Percentiles rank a stretch among this genome's conserved stretches.
phyloP scores from a whole-genome alignment of 73 alveolate genomes.

The Paramecium pentaurelia region DNA sequence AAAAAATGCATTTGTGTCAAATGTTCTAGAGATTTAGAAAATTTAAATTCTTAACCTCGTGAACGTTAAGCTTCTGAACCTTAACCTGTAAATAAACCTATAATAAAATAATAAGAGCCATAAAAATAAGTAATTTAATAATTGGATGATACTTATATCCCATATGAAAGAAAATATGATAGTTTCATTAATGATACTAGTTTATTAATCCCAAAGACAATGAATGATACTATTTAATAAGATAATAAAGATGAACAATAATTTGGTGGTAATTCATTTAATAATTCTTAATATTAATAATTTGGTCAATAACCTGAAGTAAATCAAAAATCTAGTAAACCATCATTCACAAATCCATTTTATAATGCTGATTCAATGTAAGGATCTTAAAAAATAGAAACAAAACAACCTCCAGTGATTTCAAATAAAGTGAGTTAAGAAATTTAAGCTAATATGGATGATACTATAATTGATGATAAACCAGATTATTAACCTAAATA shows the following conservation, averaged over 20 bases:
- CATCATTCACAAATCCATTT: neutral
- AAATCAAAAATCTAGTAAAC: neutral
- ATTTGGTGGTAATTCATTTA: neutral
- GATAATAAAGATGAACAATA: neutral
- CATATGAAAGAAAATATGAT: conserved; percentile 29
- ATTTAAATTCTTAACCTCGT: neutral
- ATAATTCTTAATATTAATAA: neutral
- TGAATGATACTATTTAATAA: neutral
- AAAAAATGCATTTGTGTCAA: conserved; percentile 38
- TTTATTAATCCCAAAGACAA: neutral
- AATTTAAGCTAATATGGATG: neutral
- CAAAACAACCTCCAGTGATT: neutral
- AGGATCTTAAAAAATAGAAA: neutral
- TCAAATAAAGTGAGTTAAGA: conserved; percentile 13
- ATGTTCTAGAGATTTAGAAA: conserved; percentile 17
- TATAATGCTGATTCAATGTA: neutral
- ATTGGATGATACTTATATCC: conserved; percentile 9
- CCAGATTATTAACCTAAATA: conserved; percentile 4
- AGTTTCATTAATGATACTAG: conserved; percentile 9
- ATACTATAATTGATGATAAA: neutral
- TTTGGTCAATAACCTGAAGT: neutral
- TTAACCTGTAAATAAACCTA: neutral
- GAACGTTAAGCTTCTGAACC: neutral
- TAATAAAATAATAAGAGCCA: neutral
- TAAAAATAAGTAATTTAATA: neutral